A percentile compares a stretch with the other conserved stretches of the same genome.
These are phyloP conservation scores for Lepraria neglecta DNA, from an alignment of 495 filamentous ascomycete genomes.

Conservation along the genomic window DNA sequence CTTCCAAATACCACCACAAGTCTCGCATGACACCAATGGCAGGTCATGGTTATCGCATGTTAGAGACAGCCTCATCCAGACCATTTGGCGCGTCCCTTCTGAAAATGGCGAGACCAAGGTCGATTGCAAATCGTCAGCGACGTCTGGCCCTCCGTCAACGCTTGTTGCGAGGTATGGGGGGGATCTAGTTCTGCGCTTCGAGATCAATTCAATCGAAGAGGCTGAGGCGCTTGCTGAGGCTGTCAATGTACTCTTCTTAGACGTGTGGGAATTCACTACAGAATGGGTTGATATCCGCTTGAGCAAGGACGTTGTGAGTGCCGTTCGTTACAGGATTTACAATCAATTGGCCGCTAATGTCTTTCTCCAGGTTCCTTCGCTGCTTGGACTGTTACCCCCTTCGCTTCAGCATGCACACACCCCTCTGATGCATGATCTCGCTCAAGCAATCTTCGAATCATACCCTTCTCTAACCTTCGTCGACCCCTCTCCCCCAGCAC, in stretches of 20 bases:
- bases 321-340: neutral
- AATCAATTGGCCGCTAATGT: neutral
- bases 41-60: constrained; percentile 43
- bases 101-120: neutral
- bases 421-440: constrained; percentile 73
- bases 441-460: constrained; percentile 67
- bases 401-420: constrained; percentile 68
- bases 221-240: constrained; percentile 68
- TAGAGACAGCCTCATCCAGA: constrained; percentile 58
- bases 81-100: constrained; percentile 45
- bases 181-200: constrained; percentile 85
- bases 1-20: constrained; percentile 28
- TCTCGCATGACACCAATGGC: constrained; percentile 20
- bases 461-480: constrained; percentile 49
- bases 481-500: constrained; percentile 26
- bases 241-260: constrained; percentile 67
- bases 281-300: constrained; percentile 85
- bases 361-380: constrained; percentile 54
- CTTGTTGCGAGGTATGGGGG: constrained; percentile 63
- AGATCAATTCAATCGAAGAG: constrained; percentile 62
- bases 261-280: constrained; percentile 81
- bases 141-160: constrained; percentile 37
- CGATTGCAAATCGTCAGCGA: constrained; percentile 23
- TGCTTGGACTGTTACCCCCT: constrained; percentile 72
- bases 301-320: constrained; percentile 63